Conservation (phyloP, 2,329 filamentous ascomycete species). For the Monilinia fructicola region DNA sequence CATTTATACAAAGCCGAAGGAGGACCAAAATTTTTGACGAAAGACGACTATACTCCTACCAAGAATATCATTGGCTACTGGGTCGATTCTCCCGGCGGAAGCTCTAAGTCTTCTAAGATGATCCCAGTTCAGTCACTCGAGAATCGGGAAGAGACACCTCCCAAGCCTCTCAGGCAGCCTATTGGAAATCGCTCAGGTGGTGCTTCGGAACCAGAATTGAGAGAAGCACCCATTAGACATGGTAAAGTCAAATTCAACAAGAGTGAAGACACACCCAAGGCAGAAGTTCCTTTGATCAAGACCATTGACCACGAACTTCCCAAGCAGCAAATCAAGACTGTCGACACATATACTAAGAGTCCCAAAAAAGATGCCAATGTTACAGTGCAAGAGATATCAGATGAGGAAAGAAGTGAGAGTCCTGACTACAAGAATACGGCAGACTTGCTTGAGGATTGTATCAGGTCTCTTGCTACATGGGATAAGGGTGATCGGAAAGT, state of each 20-base stretch:
- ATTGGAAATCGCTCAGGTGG: neutral
- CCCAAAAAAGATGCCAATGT: neutral
- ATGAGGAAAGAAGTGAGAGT: neutral
- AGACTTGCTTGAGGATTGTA: slow-evolving; percentile 21
- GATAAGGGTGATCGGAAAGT: slow-evolving; percentile 29
- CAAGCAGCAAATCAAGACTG: neutral
- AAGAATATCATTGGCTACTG: slow-evolving; percentile 19
- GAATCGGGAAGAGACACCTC: slow-evolving; percentile 5
- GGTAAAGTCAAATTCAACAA: neutral
- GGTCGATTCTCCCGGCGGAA: slow-evolving; percentile 3
- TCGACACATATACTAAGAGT: neutral
- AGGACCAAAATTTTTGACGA: slow-evolving; percentile 16
- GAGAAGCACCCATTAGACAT: neutral
- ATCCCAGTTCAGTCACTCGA: neutral
- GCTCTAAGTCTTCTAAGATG: neutral
- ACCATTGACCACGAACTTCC: neutral
- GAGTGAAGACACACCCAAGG: slow-evolving; percentile 12
- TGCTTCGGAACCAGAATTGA: slow-evolving; percentile 8
- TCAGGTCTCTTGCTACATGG: slow-evolving; percentile 28
- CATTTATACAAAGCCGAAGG: slow-evolving; percentile 1
- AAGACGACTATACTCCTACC: slow-evolving; percentile 21
- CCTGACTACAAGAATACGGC: neutral
- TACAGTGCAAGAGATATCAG: neutral
- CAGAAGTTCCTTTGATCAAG: neutral
- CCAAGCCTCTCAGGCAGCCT: neutral